Base-by-base conservation (phyloP, 106 monocot species). In the Narthecium ossifragum region DNA sequence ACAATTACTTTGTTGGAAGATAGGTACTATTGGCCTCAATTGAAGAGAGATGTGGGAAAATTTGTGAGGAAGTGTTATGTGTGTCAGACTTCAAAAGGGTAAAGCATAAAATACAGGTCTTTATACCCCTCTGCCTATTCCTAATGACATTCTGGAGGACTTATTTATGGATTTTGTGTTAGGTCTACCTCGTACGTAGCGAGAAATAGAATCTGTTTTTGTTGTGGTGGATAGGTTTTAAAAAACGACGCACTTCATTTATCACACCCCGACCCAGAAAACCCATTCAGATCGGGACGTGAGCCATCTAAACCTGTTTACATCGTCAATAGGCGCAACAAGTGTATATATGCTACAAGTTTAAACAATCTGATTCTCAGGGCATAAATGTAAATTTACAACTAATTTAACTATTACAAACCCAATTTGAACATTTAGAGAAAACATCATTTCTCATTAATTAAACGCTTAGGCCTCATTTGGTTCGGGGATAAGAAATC, bases 81-180 rank as follows among this genome's bases (percentile, higher is more conserved):
- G 2, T 38, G 64, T 0, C 51, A 52, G 18, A 39, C 17, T 1
- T 25, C 51, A 2, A 64, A 64, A n/a, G 4, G 64, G 22, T 2
- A 23, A n/a, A n/a, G 22, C 12, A 12, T 52, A 64, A 52, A 64
- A 64, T 28, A 63, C 33, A 1, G 15, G 36, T 52, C 25, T 64
- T 7, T 64, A 36, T 27, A 37, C 8, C 1, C 51, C 34, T 12
- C 14, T 62, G 8, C 62, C 48, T 31, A 14, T 37, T 51, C 36
- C 51, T 2, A 11, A 64, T 1, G 25, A 8, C 14, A 33, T 51
- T 64, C 51, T 18, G 51, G 36, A 51, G 26, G 51, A 64, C n/a
- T 23, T 64, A 0, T 24, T 25, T 9, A 64, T 51, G 51, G 40
- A 59, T 27, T 59, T 59, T n/a, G 40, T 59, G 2, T 41, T 59